Evolutionary conservation across 805 yeast genomes (phyloP).

Genomic region (Saccharomycopsis fibuligera): DNA sequence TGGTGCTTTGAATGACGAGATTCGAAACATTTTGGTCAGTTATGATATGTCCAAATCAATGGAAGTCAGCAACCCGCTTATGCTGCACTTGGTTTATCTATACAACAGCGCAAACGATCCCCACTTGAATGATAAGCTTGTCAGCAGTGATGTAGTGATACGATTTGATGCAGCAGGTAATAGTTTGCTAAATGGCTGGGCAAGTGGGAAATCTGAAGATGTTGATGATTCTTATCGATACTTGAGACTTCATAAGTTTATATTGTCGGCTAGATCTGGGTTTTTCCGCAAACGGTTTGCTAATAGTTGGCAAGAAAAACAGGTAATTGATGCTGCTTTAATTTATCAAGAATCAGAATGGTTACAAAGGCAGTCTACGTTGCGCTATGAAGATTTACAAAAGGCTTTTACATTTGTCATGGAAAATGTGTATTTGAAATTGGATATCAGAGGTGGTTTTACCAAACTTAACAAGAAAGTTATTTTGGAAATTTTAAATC

Average conservation of each 20-base stretch:
- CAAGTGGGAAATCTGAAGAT: neutral
- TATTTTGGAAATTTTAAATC: conserved; percentile 29
- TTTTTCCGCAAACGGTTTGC: conserved; percentile 27
- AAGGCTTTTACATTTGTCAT: conserved; percentile 29
- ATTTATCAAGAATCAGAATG: conserved; percentile 24
- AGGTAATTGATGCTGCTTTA: conserved; percentile 20
- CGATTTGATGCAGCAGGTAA: conserved; percentile 18
- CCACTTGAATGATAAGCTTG: no score
- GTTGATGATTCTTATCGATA: neutral
- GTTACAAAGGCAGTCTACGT: conserved; percentile 30
- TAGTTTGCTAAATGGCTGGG: neutral
- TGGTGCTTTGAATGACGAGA: conserved; percentile 67
- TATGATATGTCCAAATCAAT: conserved; percentile 65
- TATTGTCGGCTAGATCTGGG: conserved; percentile 34
- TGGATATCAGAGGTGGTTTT: conserved; percentile 9
- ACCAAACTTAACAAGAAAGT: conserved; percentile 21
- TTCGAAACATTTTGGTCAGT: conserved; percentile 49
- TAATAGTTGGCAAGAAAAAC: conserved; percentile 24
- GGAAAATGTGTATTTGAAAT: conserved; percentile 26
- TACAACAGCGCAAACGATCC: no score
- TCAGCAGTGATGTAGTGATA: conserved; percentile 29
- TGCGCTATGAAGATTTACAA: conserved; percentile 29
- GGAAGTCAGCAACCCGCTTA: conserved; percentile 66
- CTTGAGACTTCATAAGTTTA: conserved; percentile 32
- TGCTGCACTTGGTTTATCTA: conserved; percentile 56